Conservation (phyloP, 495 filamentous ascomycete genomes). For the Aspergillus haitiensis region DNA sequence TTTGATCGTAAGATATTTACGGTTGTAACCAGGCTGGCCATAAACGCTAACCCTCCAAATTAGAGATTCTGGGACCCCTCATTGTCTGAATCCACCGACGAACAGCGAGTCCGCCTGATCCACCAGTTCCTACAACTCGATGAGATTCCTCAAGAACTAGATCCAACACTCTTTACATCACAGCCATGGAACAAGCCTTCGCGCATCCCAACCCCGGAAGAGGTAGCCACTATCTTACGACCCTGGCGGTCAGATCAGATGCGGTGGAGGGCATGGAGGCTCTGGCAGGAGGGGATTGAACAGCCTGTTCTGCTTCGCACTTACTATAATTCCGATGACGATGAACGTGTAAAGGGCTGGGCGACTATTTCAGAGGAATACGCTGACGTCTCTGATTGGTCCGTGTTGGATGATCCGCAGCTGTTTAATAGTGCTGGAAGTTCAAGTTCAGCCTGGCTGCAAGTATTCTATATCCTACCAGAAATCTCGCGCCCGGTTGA, state of each 20-base stretch:
- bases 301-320: conserved; percentile 1
- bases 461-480: neutral
- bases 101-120: neutral
- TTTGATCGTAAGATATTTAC: neutral
- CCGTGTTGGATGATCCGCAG: neutral
- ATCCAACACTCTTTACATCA: neutral
- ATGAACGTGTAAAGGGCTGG: neutral
- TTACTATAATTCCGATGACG: neutral
- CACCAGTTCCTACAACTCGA: conserved; percentile 2
- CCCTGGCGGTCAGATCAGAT: conserved; percentile 3
- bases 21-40: neutral
- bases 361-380: neutral
- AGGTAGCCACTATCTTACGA: conserved; percentile 3
- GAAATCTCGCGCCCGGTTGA: neutral
- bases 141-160: neutral
- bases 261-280: neutral
- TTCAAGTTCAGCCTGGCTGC: neutral
- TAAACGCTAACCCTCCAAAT: neutral
- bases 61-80: neutral
- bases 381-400: neutral
- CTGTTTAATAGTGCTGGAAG: neutral
- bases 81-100: neutral
- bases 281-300: neutral
- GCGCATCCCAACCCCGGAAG: neutral
- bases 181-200: neutral